Base-by-base conservation (phyloP, 2,329 filamentous ascomycete genomes). In the Passalora sequoiae region DNA sequence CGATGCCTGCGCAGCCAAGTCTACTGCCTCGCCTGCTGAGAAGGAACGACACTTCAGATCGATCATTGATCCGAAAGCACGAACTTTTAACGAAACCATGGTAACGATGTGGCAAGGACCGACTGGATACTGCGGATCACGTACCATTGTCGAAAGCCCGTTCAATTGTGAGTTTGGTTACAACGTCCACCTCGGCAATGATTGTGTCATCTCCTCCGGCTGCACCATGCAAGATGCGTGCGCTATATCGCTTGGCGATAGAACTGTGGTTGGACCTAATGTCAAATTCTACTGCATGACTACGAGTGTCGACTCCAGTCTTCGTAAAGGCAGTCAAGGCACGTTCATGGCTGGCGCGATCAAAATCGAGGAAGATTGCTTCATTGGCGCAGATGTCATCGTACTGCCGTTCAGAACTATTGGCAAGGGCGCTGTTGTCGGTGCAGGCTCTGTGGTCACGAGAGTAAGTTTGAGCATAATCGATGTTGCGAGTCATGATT, bases 91-190 rank as follows among this genome's bases (percentile, higher is more conserved):
- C 13, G 17, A 31, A 4, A 35, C 29, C 10, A 38, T 28, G 13
- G 29, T 40, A 6, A 32, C 25, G 10, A 29, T 8, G 12, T 51
- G 48, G 50, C 33, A 44, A 22, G 53, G 53, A 1, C 60, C 55
- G 9, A 49, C 70, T 43, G 86, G 78, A 43, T 77, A 73, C 17
- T 77, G 92, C 4, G 87, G 87, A n/a, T 77, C 81, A 12, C 80
- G 83, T 43, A 83, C 86, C 4, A 74, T 83, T 30, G 84, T 98
- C 19, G 88, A 95, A 59, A 81, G 86, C 2, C 91, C 91, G 0
- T 97, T 98, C 64, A 82, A 76, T 35, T 96, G 91, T 63, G 89
- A 96, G 59, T 96, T 96, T 60, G 92, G 92, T 1, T 97, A 95
- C 69, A 97, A 98, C 64, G 84, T 97, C 57, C 77, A 78, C 36